Conservation (phyloP, 2,329 filamentous ascomycete species). For the Fusarium proliferatum region DNA sequence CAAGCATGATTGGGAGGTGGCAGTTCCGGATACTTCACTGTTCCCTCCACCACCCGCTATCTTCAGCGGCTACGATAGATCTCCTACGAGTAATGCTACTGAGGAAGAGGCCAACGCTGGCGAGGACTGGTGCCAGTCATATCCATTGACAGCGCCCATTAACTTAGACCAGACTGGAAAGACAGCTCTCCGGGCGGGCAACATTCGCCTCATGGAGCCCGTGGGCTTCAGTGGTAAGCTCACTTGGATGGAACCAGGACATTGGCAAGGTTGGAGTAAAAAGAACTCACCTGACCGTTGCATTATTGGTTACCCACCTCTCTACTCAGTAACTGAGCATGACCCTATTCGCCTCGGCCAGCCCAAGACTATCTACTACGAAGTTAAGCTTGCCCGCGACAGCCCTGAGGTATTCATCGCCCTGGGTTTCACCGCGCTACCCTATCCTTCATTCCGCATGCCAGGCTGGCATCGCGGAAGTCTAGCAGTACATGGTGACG, state of each 20-base stretch:
- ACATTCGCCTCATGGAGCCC: conserved; percentile 67
- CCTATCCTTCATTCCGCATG: conserved; percentile 81
- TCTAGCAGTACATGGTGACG: conserved; percentile 82
- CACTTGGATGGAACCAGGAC: conserved; percentile 58
- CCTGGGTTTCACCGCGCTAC: conserved; percentile 77
- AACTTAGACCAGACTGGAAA: conserved; percentile 59
- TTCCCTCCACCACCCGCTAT: conserved; percentile 79
- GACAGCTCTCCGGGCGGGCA: conserved; percentile 60
- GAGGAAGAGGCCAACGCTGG: conserved; percentile 72
- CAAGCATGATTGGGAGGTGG: conserved; percentile 75
- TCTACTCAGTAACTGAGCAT: conserved; percentile 72
- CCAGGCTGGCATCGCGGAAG: conserved; percentile 85
- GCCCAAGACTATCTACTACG: conserved; percentile 74
- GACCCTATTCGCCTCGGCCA: conserved; percentile 60
- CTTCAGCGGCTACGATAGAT: conserved; percentile 70
- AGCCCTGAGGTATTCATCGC: conserved; percentile 65
- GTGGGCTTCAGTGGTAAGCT: conserved; percentile 60
- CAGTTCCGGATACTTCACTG: conserved; percentile 77
- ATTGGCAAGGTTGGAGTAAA: conserved; percentile 61
- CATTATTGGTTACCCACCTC: conserved; percentile 74
- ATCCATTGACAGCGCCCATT: conserved; percentile 68
- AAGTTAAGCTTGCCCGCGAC: conserved; percentile 67
- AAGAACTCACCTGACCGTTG: conserved; percentile 67
- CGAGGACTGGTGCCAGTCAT: conserved; percentile 71
- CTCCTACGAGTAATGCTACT: conserved; percentile 76